phyloP scores from a whole-genome alignment of 73 alveolate species.

The Paramecium sonneborni region DNA sequence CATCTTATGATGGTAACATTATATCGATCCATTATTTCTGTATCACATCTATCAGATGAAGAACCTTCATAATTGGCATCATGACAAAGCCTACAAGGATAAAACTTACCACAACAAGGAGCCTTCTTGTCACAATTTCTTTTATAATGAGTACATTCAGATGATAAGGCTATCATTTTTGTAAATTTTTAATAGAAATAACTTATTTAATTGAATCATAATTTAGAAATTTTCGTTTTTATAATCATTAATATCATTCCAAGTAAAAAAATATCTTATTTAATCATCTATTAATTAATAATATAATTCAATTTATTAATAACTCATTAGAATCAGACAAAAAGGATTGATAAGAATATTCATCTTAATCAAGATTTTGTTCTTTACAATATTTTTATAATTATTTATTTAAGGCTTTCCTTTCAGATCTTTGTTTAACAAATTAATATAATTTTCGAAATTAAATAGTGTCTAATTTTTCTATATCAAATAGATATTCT shows the following conservation, averaged over 20 bases:
- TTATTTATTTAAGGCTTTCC: background rate
- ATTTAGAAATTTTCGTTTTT: too few relatives aligned
- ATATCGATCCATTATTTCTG: conserved; percentile 74
- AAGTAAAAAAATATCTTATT: background rate
- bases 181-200: too few relatives aligned
- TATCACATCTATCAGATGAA: conserved; percentile 67
- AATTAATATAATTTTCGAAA: background rate
- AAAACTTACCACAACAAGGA: conserved; percentile 81
- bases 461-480: background rate
- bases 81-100: conserved; percentile 86
- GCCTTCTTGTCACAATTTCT: conserved; percentile 75
- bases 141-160: conserved; percentile 74
- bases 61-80: conserved; percentile 73
- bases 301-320: background rate
- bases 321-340: background rate
- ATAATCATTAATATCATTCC: too few relatives aligned
- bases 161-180: background rate
- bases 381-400: background rate
- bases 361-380: background rate
- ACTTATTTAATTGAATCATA: too few relatives aligned
- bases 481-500: background rate
- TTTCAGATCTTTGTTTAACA: background rate
- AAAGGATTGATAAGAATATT: conserved; percentile 22
- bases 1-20: conserved; percentile 73
- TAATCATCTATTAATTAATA: background rate